Conservation (phyloP, 805 yeast genomes). For the Candida boidinii region DNA sequence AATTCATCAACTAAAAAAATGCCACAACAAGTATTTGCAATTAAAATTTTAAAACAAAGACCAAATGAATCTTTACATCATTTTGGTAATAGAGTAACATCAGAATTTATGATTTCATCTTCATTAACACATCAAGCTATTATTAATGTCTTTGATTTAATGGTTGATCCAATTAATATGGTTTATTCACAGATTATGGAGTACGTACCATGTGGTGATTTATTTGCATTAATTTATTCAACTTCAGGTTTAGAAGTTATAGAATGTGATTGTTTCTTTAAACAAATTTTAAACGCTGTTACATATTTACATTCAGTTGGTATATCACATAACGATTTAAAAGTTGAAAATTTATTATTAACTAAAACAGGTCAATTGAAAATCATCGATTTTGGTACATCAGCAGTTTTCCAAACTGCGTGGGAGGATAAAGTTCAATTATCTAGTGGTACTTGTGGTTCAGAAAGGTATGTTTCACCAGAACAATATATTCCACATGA, state of each 20-base stretch:
- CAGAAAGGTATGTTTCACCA: slow-evolving; percentile 89
- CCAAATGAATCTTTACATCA: slow-evolving; percentile 47
- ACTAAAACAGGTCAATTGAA: slow-evolving; percentile 59
- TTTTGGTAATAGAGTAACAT: slow-evolving; percentile 67
- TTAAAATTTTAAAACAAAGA: slow-evolving; percentile 63
- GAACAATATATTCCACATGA: slow-evolving; percentile 58
- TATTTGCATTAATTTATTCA: slow-evolving; percentile 50
- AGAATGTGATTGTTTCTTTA: slow-evolving; percentile 86
- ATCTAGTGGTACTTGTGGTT: slow-evolving; percentile 73
- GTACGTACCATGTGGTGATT: slow-evolving; percentile 83
- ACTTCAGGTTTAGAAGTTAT: slow-evolving; percentile 43
- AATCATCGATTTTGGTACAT: slow-evolving; percentile 83
- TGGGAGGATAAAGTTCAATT: slow-evolving; percentile 74
- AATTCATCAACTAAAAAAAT: slow-evolving; percentile 29
- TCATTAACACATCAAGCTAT: slow-evolving; percentile 70
- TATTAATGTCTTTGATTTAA: slow-evolving; percentile 68
- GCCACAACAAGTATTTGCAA: slow-evolving; percentile 51
- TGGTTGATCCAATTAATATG: slow-evolving; percentile 63
- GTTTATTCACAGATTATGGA: slow-evolving; percentile 90
- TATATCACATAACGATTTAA: slow-evolving; percentile 88
- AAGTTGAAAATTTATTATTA: slow-evolving; percentile 77
- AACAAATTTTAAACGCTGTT: slow-evolving; percentile 77
- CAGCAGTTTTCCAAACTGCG: slow-evolving; percentile 83
- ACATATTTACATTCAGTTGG: slow-evolving; percentile 85
- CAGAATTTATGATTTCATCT: slow-evolving; percentile 84